Evolutionary conservation across 495 filamentous ascomycete species (phyloP), one percentile per base, ranked within the genome.

Genomic region (Neurospora tetrasperma): DNA sequence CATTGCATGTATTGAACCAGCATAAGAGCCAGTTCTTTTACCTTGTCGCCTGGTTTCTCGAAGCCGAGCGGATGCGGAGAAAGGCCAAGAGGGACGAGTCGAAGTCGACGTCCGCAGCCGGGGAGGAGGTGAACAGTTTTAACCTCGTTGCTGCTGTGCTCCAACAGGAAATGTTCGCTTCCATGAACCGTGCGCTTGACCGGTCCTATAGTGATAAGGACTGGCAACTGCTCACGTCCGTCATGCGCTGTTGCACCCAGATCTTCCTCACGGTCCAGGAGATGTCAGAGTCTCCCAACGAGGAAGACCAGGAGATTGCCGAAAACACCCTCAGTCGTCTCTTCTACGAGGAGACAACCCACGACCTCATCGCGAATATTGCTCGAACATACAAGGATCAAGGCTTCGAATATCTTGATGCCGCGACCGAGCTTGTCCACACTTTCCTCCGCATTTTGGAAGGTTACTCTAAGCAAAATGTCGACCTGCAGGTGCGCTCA

Each of bases 281-380:
- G 73, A 99, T 99, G 96, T 84, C 90, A 4, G 88, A 91, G 46
- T 95, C 93, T 0, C 88, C 88, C 0, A 85, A 93, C 35, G 95
- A 98, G 74, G 96, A 98, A 11, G 93, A 99, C 76, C 93, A 96
- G 80, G 96, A 98, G 74, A 98, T 99, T 76, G 96, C 96, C 5
- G 95, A 99, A 77, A 99, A 99, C 74, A 97, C 97, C 46, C 90
- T 97, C 70, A 96, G 91, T 76, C 92, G 96, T 40, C 93, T 99
- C 2, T 99, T 99, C 80, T 98, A 99, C 82, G 96, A 99, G 81
- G 94, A 98, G 77, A 90, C 91, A 0, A 98, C 94, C 0, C 92
- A 98, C 77, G 95, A 98, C 74, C 85, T 92, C 8, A 88, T 98
- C 27, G 84, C 96, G 35, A 86, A 89, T 59, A 92, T 97, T 42